Base-by-base conservation (phyloP, 2,329 filamentous ascomycete genomes). In the Blumeriella jaapii region DNA sequence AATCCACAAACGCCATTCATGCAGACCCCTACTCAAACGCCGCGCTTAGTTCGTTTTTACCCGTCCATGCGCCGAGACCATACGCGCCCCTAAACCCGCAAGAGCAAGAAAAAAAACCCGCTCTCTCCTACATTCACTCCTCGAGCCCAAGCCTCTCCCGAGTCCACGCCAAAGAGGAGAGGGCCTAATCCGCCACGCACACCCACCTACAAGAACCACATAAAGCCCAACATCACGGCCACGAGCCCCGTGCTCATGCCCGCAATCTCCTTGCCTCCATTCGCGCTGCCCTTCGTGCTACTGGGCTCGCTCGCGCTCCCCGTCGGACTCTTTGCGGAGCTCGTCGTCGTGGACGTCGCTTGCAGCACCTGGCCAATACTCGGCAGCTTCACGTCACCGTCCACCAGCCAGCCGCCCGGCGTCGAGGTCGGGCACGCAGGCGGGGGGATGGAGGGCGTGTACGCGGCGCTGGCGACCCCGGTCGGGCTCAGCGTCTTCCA, bases 401-500 rank as follows among this genome's bases (percentile, higher is more conserved):
- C 62, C 3, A 93, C 73, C 13, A 74, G 64, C 85, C 85, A 94
- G 19, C 73, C 71, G 16, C 68, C 72, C 1, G 66, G 52, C 0
- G 82, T 89, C 17, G 73, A 78, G 1, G 67, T 61, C 6, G 85
- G 85, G 58, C 85, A 93, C 2, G 68, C 61, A 3, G 79, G 73
- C 2, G 79, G 71, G 1, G 72, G 74, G 10, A 77, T 63, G 2
- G 61, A 67, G 5, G 77, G 65, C 14, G 69, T 68, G 60, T 93
- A 93, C 17, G 70, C 69, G 2, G 71, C 68, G 33, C 68, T 69
- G 26, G 68, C 66, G 26, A 89, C 69, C 20, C 84, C 81, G 0
- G 73, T 73, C 0, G 85, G 83, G 6, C 63, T 70, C 34, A 84
- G 61, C 3, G 72, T 79, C 5, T 75, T 75, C 85, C 85, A 93